Conservation (phyloP, 1,284 basidiomycete species). For the Kalmanozyma brasiliensis region DNA sequence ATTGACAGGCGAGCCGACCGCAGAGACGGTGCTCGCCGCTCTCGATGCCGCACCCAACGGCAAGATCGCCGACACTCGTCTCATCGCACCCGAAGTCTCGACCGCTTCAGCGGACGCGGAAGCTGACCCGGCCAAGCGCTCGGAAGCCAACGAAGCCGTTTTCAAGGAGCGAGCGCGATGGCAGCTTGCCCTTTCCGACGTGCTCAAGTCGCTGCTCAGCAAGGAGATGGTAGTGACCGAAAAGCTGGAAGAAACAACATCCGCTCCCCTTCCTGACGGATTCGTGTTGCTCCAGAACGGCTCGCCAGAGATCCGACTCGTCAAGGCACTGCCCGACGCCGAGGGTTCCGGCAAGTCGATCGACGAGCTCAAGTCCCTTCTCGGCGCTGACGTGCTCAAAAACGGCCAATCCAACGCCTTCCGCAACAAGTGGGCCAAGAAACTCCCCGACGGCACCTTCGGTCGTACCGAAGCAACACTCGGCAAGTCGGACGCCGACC, state of each 20-base stretch:
- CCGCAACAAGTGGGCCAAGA: slow-evolving; percentile 96
- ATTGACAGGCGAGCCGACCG: slow-evolving; percentile 42
- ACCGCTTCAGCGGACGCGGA: slow-evolving; percentile 32
- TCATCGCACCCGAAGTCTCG: slow-evolving; percentile 42
- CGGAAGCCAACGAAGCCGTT: slow-evolving; percentile 52
- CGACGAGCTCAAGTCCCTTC: slow-evolving; percentile 53
- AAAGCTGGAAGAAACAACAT: slow-evolving; percentile 55
- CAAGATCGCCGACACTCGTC: slow-evolving; percentile 55
- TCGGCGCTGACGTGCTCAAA: slow-evolving; percentile 66
- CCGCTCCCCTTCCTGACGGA: slow-evolving; percentile 39
- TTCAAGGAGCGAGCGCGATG: slow-evolving; percentile 62
- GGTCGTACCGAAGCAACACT: slow-evolving; percentile 73
- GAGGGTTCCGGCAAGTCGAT: slow-evolving; percentile 53
- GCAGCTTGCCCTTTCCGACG: slow-evolving; percentile 63
- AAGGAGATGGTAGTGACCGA: slow-evolving; percentile 60
- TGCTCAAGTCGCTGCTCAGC: slow-evolving; percentile 61
- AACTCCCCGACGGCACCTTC: slow-evolving; percentile 88
- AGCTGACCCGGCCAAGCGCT: slow-evolving; percentile 47
- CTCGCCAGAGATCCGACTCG: slow-evolving; percentile 63
- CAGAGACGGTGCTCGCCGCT: slow-evolving; percentile 55
- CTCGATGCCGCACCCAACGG: slow-evolving; percentile 52
- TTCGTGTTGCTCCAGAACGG: slow-evolving; percentile 54
- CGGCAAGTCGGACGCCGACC: slow-evolving; percentile 35
- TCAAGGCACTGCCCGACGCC: slow-evolving; percentile 56
- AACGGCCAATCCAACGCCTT: slow-evolving; percentile 91